These are phyloP conservation scores for Aspergillus indologenus DNA, from an alignment of 495 filamentous ascomycete species.

Conservation along the genomic window DNA sequence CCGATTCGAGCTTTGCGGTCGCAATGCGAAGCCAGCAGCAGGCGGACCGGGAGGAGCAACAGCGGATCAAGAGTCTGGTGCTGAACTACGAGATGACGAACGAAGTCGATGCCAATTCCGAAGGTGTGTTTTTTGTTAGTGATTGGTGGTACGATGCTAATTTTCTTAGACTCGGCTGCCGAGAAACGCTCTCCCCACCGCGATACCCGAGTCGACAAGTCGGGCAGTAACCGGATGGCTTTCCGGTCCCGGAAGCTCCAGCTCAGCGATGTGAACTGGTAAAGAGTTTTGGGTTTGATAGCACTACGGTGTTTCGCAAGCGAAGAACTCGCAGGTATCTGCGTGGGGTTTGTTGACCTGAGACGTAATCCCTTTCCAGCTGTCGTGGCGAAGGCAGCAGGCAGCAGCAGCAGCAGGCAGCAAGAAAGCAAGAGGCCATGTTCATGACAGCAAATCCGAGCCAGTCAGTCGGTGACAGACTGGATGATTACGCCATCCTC, in stretches of 20 bases:
- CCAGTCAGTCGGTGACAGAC: too few relatives aligned
- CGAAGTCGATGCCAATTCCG: constrained; percentile 66
- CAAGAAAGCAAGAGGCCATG: too few relatives aligned
- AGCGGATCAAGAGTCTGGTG: constrained; percentile 95
- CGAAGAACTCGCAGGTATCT: too few relatives aligned
- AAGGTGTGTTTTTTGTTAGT: constrained; percentile 37
- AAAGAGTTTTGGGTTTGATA: constrained; percentile 24
- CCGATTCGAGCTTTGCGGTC: constrained; percentile 89
- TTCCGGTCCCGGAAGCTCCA: constrained; percentile 90
- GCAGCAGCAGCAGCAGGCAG: too few relatives aligned
- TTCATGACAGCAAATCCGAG: too few relatives aligned
- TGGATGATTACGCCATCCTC: too few relatives aligned
- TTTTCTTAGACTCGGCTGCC: constrained; percentile 15
- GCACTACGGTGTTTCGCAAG: too few relatives aligned
- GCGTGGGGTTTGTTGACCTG: too few relatives aligned
- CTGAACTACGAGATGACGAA: constrained; percentile 91
- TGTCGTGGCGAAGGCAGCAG: too few relatives aligned
- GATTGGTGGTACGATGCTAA: background rate
- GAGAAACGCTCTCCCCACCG: constrained; percentile 41
- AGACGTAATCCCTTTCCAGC: too few relatives aligned
- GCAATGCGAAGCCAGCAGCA: constrained; percentile 94
- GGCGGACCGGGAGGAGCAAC: constrained; percentile 92
- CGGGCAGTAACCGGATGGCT: constrained; percentile 65
- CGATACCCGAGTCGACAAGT: constrained; percentile 56
- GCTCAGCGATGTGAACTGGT: constrained; percentile 97